Conservation (phyloP, 2,329 filamentous ascomycete genomes). For the Drechslerella stenobrocha region DNA sequence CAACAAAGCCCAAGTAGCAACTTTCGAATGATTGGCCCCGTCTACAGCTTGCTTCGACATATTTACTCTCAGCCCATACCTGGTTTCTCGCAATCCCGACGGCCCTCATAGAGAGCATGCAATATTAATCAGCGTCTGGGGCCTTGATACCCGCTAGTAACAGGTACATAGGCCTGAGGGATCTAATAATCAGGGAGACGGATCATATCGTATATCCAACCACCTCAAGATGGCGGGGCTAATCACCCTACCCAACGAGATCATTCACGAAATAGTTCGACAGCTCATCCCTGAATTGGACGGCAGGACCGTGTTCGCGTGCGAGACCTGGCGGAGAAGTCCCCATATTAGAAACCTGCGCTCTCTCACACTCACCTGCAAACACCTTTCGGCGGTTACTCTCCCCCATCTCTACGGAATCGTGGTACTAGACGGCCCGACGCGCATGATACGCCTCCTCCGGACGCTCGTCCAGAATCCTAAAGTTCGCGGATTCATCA, state of each 20-base stretch:
- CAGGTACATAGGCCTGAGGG: too few relatives aligned
- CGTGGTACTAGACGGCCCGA: constrained; percentile 28
- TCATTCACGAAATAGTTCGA: constrained; percentile 16
- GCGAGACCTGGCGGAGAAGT: constrained; percentile 18
- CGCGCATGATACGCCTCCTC: constrained; percentile 34
- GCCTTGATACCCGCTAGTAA: too few relatives aligned
- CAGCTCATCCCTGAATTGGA: constrained; percentile 21
- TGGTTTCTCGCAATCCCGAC: too few relatives aligned
- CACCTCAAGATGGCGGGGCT: constrained; percentile 2
- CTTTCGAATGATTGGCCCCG: too few relatives aligned
- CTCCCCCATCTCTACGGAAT: constrained; percentile 16
- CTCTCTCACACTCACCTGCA: constrained; percentile 30
- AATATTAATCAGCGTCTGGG: too few relatives aligned
- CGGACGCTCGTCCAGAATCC: constrained; percentile 35
- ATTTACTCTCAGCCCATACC: too few relatives aligned
- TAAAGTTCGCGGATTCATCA: constrained; percentile 15
- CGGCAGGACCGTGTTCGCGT: background rate
- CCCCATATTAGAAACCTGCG: constrained; percentile 18
- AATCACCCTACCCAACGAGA: constrained; percentile 25
- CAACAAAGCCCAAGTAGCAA: too few relatives aligned
- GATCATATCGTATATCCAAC: too few relatives aligned
- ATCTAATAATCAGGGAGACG: too few relatives aligned
- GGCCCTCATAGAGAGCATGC: too few relatives aligned
- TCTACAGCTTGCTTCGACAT: too few relatives aligned
- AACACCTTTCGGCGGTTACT: constrained; percentile 14